Percentiles rank a stretch among this genome's conserved stretches.
Conservation (phyloP, 164 flowering plant genomes). For the Pachysandra terminalis region DNA sequence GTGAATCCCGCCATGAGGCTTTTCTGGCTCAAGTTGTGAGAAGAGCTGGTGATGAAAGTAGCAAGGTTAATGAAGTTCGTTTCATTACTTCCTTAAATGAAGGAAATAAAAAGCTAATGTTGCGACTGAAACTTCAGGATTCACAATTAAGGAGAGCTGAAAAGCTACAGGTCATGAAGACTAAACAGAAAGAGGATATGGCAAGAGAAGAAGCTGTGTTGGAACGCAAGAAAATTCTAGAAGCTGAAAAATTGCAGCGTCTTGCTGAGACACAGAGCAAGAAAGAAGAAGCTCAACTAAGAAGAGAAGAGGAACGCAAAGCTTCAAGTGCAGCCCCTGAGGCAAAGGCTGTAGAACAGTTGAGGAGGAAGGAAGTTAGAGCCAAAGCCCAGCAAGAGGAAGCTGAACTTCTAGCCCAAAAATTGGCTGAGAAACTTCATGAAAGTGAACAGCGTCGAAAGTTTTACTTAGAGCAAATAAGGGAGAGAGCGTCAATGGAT, state of each 20-base stretch:
- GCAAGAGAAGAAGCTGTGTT: constrained; percentile 97
- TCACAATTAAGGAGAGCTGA: constrained; percentile 96
- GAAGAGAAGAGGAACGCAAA: constrained; percentile 95
- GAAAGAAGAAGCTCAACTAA: constrained; percentile 89
- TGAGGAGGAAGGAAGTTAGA: constrained; percentile 73
- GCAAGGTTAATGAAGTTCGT: constrained; percentile 95
- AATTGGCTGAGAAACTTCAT: constrained; percentile 84
- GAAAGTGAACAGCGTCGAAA: constrained; percentile 96
- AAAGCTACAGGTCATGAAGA: constrained; percentile 74
- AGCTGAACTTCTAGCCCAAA: constrained; percentile 92
- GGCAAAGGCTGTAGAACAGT: constrained; percentile 83
- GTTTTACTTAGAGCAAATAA: constrained; percentile 84
- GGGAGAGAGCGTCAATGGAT: constrained; percentile 96
- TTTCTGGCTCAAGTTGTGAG: constrained; percentile 85
- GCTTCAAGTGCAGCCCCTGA: constrained; percentile 96
- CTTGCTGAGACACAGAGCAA: constrained; percentile 87
- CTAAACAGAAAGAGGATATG: constrained; percentile 87
- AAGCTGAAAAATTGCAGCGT: constrained; percentile 93
- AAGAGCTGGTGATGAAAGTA: constrained; percentile 97
- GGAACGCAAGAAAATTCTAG: constrained; percentile 81
- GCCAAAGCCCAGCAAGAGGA: constrained; percentile 97
- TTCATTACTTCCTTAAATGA: constrained; percentile 96
- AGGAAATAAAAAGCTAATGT: constrained; percentile 78
- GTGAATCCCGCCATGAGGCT: constrained; percentile 95
- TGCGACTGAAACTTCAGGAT: constrained; percentile 87